Base-by-base conservation (phyloP, 345 rosid genomes). In the Rhodomyrtus tomentosa region DNA sequence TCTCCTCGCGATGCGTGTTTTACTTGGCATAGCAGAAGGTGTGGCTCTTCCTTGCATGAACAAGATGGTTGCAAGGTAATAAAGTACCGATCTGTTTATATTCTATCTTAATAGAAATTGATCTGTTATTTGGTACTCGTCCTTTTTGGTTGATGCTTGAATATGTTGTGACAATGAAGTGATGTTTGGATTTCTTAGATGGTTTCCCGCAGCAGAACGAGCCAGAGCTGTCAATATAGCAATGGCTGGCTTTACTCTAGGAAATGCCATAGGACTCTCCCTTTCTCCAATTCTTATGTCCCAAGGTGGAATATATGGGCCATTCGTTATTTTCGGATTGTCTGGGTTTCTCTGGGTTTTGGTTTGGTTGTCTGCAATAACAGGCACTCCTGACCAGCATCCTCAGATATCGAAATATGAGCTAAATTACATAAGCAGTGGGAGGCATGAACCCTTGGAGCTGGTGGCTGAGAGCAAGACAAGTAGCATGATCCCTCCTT, bases 21-120 rank as follows among this genome's bases (percentile, higher is more conserved):
- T 91, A 90, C 95, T 96, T 84, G 99, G 99, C 10, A 85, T 95
- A 82, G 98, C 98, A n/a, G 98, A 96, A 92, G 99, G 99, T 59
- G 98, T 94, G 84, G 98, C 99, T 88, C 97, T 95, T 88, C 99
- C 99, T 90, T 92, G 96, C 76, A 95, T 96, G 99, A 96, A 95
- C 95, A 96, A 96, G 86, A 94, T 96, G 99, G 92, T 95, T 79
- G 96, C 93, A 38, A 96, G 98, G 98, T 96, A 92, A 82, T 83
- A 48, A 72, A 85, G 4, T 45, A 80, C 59, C 86, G 32, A 83
- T 85, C 81, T n/a, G 11, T 74, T 88, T 72, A 24, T 83, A 68
- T 82, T 72, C 86, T 84, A 87, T 86, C 82, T 27, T 89, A 73
- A 42, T 42, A 53, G 13, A 8, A 29, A 54, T 76, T 48, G 84